Evolutionary conservation across 2,329 filamentous ascomycete genomes (phyloP), one percentile per base, ranked within the genome.

Genomic region (Mycogone perniciosa): DNA sequence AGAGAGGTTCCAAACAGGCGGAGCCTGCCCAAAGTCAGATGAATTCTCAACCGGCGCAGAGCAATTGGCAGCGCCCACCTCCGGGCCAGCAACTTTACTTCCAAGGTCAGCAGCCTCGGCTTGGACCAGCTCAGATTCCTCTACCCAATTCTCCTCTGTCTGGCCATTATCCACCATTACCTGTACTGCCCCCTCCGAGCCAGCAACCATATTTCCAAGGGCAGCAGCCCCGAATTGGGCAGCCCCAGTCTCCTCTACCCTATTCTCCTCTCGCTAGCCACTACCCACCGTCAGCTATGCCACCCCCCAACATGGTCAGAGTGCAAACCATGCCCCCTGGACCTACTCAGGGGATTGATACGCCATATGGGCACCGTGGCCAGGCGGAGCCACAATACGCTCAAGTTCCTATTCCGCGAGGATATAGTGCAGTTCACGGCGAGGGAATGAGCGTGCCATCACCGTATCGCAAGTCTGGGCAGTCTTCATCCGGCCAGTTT

Each of bases 361-460:
- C 30, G 4, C 41, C 48, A 8, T 41, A 41, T n/a, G 40, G 42
- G 27, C 11, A 13, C 7, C 37, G 30, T 7, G 31, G 29, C 4
- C 44, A 51, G 11, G 42, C 48, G 4, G 69, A 70, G 42, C 68
- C 63, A 9, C 61, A 62, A 30, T 73, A 73, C 35, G 67, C 59
- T 3, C 57, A 59, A 9, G 66, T 73, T 1, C 67, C 71, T 1
- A 70, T 72, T 34, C 70, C 71, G 0, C 57, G 53, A 29, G 62
- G 64, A 9, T 73, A 73, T 41, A 51, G 55, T 6, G 56, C 65
- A 10, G 69, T 71, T 4, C 67, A 69, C 43, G 68, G 66, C 30
- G 69, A 71, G 44, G 68, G 66, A 20, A 57, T 51, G 9, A 45
- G 59, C n/a, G 62, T 57, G 3, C 64, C 61, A 1, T 58, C 64